Evolutionary conservation across 257 asterid genomes (phyloP).

Genomic region (Gynochthodes officinalis): DNA sequence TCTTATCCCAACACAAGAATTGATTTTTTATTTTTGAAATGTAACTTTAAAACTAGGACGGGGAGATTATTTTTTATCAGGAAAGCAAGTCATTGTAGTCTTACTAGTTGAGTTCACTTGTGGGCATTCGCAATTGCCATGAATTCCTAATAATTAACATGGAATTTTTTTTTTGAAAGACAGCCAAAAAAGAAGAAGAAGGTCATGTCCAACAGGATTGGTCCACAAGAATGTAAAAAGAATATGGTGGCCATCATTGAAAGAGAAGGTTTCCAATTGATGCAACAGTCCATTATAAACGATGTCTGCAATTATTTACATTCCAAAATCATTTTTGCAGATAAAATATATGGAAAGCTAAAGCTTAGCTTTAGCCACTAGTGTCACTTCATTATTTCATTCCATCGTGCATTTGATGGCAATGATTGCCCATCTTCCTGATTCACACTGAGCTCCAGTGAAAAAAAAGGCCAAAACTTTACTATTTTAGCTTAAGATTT

Average conservation of each 20-base stretch:
- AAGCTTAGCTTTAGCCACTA: conserved; percentile 30
- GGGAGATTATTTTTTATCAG: too few species aligned
- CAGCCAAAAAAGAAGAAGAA: not conserved
- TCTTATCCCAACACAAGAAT: too few species aligned
- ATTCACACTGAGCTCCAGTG: not conserved
- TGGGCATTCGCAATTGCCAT: too few species aligned
- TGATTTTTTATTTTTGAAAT: too few species aligned
- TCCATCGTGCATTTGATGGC: conserved; percentile 21
- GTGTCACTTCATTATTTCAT: conserved; percentile 16
- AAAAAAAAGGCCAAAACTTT: not conserved
- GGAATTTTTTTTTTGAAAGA: too few species aligned
- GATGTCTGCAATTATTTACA: conserved; percentile 25
- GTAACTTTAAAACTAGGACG: too few species aligned
- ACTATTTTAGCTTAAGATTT: conserved; percentile 6
- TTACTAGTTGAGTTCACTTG: too few species aligned
- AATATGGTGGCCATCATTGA: conserved; percentile 14
- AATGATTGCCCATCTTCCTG: conserved; percentile 12
- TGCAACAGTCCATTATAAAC: conserved; percentile 15
- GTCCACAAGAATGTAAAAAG: conserved; percentile 33
- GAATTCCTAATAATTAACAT: too few species aligned
- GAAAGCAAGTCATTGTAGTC: too few species aligned
- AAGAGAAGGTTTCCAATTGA: conserved; percentile 11
- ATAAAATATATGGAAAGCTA: conserved; percentile 25
- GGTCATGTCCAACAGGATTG: conserved; percentile 11
- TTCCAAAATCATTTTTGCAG: conserved; percentile 20